Percentiles rank a stretch among this genome's conserved stretches.
Evolutionary conservation across 495 filamentous ascomycete species (phyloP).

Genomic region (Penicillium cataractarum): DNA sequence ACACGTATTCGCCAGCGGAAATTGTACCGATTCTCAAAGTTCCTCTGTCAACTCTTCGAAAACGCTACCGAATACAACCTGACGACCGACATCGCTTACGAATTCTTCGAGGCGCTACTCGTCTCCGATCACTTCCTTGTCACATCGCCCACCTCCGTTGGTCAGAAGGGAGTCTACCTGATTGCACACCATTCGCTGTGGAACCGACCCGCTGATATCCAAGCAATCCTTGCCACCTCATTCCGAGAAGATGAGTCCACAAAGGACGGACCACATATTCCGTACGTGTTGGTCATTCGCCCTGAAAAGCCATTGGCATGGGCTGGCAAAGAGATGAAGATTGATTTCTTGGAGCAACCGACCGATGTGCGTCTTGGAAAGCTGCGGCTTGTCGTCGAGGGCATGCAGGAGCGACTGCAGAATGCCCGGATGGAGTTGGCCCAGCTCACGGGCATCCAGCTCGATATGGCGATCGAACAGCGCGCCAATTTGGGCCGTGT

Average conservation of each 20-base stretch:
- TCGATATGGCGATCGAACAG: slow-evolving; percentile 88
- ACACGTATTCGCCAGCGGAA: slow-evolving; percentile 93
- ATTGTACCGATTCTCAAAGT: slow-evolving; percentile 80
- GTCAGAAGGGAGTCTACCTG: slow-evolving; percentile 75
- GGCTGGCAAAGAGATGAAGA: slow-evolving; percentile 75
- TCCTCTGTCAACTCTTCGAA: slow-evolving; percentile 90
- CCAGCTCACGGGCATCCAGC: slow-evolving; percentile 74
- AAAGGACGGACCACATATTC: slow-evolving; percentile 68
- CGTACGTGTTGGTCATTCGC: slow-evolving; percentile 83
- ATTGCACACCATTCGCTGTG: slow-evolving; percentile 81
- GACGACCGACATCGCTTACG: slow-evolving; percentile 62
- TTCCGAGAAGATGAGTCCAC: slow-evolving; percentile 73
- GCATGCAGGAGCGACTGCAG: slow-evolving; percentile 75
- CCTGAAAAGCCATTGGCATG: slow-evolving; percentile 79
- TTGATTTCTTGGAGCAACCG: slow-evolving; percentile 73
- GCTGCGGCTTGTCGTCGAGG: slow-evolving; percentile 86
- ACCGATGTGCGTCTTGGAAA: slow-evolving; percentile 86
- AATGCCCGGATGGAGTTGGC: slow-evolving; percentile 78
- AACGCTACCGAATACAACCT: slow-evolving; percentile 94
- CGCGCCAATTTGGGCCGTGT: slow-evolving; percentile 92
- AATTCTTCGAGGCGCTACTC: slow-evolving; percentile 80
- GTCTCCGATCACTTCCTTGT: slow-evolving; percentile 83
- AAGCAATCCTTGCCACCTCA: slow-evolving; percentile 83
- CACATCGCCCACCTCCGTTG: slow-evolving; percentile 58
- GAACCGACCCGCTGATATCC: slow-evolving; percentile 75